A percentile compares a stretch with the other conserved stretches of the same genome.
Evolutionary conservation across 805 yeast species (phyloP).

Genomic region (Yarrowia deformans): DNA sequence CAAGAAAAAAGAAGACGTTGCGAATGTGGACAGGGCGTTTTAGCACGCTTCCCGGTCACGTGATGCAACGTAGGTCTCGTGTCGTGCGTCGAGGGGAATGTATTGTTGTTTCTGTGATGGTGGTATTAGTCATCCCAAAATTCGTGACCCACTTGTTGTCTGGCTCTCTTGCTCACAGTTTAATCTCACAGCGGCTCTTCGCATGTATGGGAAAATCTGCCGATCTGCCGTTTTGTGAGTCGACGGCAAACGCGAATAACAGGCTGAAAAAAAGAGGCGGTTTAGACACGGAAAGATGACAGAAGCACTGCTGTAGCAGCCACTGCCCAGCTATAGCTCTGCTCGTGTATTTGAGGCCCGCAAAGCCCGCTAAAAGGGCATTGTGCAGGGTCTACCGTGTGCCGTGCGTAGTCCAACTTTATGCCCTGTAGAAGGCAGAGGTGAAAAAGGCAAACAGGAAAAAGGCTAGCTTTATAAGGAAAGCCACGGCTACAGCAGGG

Average conservation of each 20-base stretch:
- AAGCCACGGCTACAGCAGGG: too few relatives aligned
- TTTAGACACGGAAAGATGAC: too few relatives aligned
- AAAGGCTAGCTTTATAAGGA: too few relatives aligned
- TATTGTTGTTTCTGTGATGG: not conserved
- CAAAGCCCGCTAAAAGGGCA: conserved; percentile 1
- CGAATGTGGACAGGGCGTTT: not conserved
- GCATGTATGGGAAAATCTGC: conserved; percentile 12
- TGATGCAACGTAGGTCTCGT: conserved; percentile 3
- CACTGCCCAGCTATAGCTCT: too few relatives aligned
- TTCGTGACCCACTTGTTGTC: not conserved
- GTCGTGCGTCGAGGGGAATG: not conserved
- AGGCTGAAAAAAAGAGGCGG: not conserved
- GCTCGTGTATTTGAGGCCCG: too few relatives aligned
- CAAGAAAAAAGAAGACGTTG: not conserved
- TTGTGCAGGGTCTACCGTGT: conserved; percentile 24
- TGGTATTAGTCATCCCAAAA: too few relatives aligned
- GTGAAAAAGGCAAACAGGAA: too few relatives aligned
- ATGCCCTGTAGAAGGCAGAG: too few relatives aligned
- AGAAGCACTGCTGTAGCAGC: too few relatives aligned
- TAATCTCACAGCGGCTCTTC: conserved; percentile 31
- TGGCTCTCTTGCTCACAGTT: not conserved
- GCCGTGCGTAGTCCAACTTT: not conserved
- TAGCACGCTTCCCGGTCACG: not conserved
- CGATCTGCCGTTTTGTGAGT: conserved; percentile 1
- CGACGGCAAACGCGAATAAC: not conserved